phyloP scores from a whole-genome alignment of 176 grass and related monocot genomes.

The Oryza longistaminata region DNA sequence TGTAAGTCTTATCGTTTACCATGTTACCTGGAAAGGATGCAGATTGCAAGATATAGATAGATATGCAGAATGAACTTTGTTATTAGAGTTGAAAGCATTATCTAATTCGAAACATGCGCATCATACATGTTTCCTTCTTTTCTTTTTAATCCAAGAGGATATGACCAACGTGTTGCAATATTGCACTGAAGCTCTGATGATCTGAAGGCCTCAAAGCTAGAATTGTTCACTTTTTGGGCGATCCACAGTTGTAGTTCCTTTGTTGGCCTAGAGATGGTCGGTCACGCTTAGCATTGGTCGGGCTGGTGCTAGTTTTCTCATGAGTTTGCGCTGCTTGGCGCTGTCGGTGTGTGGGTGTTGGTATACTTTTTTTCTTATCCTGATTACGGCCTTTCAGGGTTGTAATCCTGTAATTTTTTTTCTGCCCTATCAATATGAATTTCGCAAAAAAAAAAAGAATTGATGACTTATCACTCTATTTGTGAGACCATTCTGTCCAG shows the following conservation, averaged over 20 bases:
- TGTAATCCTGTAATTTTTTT: no score
- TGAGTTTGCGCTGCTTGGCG: no score
- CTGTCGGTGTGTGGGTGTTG: no score
- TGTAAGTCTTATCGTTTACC: conserved; percentile 20
- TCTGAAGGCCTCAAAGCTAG: not conserved
- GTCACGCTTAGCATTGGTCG: no score
- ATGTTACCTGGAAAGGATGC: conserved; percentile 16
- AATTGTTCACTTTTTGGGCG: no score
- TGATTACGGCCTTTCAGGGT: no score
- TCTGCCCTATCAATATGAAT: no score
- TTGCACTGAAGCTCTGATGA: not conserved
- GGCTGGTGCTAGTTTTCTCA: no score
- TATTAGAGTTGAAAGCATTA: not conserved
- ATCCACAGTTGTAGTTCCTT: no score
- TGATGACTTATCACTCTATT: not conserved
- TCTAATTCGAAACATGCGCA: not conserved
- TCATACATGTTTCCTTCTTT: not conserved
- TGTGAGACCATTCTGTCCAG: not conserved
- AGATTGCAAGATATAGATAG: not conserved
- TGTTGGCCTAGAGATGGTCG: no score
- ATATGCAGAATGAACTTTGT: not conserved
- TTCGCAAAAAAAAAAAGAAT: no score
- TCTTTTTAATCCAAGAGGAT: not conserved
- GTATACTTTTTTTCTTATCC: no score
- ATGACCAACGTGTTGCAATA: not conserved